A percentile compares a stretch with the other conserved stretches of the same genome.
phyloP scores from a whole-genome alignment of 2,329 filamentous ascomycete species.

The Exserohilum turcica region DNA sequence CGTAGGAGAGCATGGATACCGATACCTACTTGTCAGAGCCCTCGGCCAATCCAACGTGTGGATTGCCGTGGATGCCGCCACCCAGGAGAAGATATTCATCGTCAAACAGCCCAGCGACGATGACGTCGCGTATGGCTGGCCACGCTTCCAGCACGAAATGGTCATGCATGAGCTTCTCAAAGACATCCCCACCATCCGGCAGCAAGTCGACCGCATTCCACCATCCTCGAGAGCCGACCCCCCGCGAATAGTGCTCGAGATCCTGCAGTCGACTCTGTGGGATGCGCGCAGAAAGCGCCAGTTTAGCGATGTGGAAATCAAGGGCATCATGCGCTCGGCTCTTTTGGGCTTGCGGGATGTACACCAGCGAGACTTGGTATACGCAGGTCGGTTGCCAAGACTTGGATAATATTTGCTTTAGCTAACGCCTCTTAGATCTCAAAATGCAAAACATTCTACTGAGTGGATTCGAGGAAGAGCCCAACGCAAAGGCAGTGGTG shows the following conservation, averaged over 20 bases:
- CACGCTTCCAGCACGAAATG: conserved; percentile 18
- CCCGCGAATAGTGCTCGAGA: conserved; percentile 14
- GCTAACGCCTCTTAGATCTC: conserved; percentile 6
- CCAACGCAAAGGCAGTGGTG: neutral
- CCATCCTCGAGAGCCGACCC: conserved; percentile 8
- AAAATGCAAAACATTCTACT: conserved; percentile 20
- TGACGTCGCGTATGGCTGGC: conserved; percentile 15
- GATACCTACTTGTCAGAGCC: conserved; percentile 15
- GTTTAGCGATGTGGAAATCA: conserved; percentile 17
- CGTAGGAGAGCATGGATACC: conserved; percentile 15
- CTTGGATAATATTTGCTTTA: neutral
- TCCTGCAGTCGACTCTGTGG: conserved; percentile 15
- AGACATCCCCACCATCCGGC: conserved; percentile 11
- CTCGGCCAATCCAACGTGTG: conserved; percentile 18
- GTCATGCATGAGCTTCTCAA: conserved; percentile 19
- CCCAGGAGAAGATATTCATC: conserved; percentile 16
- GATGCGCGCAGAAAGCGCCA: conserved; percentile 14
- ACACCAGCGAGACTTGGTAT: conserved; percentile 13
- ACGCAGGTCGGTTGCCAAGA: conserved; percentile 9
- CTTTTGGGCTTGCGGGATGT: conserved; percentile 14
- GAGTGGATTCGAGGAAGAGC: conserved; percentile 7
- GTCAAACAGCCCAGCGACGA: conserved; percentile 16
- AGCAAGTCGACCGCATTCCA: conserved; percentile 17
- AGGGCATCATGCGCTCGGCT: conserved; percentile 16
- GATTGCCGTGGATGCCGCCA: conserved; percentile 18